phyloP scores from a whole-genome alignment of 1,139 yeast species.

The Kodamaea sp. region DNA sequence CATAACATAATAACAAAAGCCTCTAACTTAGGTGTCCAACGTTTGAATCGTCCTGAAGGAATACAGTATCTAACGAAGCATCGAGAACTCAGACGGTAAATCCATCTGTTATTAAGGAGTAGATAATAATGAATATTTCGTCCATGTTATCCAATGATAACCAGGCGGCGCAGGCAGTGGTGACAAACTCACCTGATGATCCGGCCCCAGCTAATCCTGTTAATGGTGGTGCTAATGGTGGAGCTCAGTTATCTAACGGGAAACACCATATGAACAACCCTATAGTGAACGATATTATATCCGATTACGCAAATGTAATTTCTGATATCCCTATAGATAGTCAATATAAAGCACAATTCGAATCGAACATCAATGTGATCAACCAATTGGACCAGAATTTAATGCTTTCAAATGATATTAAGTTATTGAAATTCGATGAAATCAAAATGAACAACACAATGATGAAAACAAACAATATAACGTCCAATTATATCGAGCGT shows the following conservation, averaged over 20 bases:
- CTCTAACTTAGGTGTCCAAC: too few species aligned
- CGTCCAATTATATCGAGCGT: slow-evolving; percentile 35
- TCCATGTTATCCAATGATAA: slow-evolving; percentile 38
- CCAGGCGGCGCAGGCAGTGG: slow-evolving; percentile 12
- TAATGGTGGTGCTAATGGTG: too few species aligned
- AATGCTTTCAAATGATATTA: slow-evolving; percentile 25
- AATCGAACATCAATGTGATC: slow-evolving; percentile 25
- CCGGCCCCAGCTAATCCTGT: slow-evolving; percentile 7
- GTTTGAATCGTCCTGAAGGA: too few species aligned
- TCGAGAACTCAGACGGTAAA: too few species aligned
- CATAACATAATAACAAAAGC: not conserved
- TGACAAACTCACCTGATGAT: slow-evolving; percentile 1
- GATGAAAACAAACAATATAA: slow-evolving; percentile 24
- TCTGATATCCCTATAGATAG: slow-evolving; percentile 5
- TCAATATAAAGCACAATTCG: slow-evolving; percentile 20
- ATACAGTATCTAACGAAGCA: too few species aligned
- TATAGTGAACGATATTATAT: not conserved
- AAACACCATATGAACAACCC: not conserved
- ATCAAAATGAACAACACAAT: slow-evolving; percentile 23
- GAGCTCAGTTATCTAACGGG: too few species aligned
- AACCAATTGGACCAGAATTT: slow-evolving; percentile 29
- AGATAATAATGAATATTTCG: slow-evolving; percentile 33
- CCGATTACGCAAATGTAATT: not conserved
- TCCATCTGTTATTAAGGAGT: too few species aligned
- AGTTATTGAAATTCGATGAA: slow-evolving; percentile 28